These are phyloP conservation scores for Trifolium repens DNA, from an alignment of 306 rosid species.

Conservation along the genomic window DNA sequence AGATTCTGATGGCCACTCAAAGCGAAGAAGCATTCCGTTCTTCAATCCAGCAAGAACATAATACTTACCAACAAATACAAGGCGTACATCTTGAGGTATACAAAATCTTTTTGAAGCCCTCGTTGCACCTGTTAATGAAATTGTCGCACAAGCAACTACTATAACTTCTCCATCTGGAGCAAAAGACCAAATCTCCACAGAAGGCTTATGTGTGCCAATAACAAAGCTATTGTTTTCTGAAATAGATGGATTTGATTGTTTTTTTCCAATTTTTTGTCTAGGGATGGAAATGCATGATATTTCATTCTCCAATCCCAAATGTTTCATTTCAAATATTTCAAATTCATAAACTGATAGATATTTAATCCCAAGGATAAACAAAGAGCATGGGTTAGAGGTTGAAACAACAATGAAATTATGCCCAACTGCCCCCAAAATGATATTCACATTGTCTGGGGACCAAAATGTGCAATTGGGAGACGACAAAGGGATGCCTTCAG, in stretches of 20 bases:
- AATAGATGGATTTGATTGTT: slow-evolving; percentile 44
- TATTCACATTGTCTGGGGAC: slow-evolving; percentile 63
- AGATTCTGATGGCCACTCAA: slow-evolving; percentile 76
- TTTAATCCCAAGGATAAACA: slow-evolving; percentile 79
- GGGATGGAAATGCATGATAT: slow-evolving; percentile 90
- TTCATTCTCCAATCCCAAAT: slow-evolving; percentile 69
- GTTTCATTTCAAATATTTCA: slow-evolving; percentile 80
- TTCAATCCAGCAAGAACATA: slow-evolving; percentile 87
- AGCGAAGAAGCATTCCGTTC: slow-evolving; percentile 94
- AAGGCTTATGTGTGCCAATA: slow-evolving; percentile 88
- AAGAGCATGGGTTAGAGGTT: slow-evolving; percentile 79
- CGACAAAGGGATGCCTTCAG: neutral
- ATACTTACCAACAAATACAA: slow-evolving; percentile 72
- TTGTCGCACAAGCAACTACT: slow-evolving; percentile 67
- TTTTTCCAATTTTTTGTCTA: slow-evolving; percentile 48
- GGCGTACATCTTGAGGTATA: slow-evolving; percentile 87
- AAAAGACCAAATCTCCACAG: slow-evolving; percentile 71
- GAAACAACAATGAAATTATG: slow-evolving; percentile 77
- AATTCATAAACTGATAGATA: slow-evolving; percentile 53
- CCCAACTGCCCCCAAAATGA: slow-evolving; percentile 93
- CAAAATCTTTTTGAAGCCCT: slow-evolving; percentile 44
- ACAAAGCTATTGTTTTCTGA: slow-evolving; percentile 55
- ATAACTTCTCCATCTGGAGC: slow-evolving; percentile 56
- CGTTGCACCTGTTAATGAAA: slow-evolving; percentile 56
- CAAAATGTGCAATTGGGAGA: slow-evolving; percentile 54